Conservation (phyloP, 257 asterid species). For the Pogostemon cablin region DNA sequence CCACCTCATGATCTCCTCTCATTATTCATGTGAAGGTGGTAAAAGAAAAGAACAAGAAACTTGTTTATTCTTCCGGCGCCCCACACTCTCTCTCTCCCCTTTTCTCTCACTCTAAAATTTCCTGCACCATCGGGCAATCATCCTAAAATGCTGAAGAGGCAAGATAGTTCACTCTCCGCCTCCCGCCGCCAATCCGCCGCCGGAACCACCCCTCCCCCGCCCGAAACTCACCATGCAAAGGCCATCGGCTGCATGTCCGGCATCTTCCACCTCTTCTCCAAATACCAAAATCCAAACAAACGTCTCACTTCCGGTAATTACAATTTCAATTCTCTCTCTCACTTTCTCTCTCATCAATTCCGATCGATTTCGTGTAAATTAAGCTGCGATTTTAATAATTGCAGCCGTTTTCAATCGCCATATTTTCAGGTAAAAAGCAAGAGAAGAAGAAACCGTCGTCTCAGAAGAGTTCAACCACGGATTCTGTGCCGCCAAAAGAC, state of each 20-base stretch:
- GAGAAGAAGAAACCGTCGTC: constrained; percentile 39
- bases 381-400: constrained; percentile 8
- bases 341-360: not conserved
- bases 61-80: constrained; percentile 24
- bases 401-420: not conserved
- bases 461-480: constrained; percentile 30
- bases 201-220: constrained; percentile 55
- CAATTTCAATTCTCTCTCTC: not conserved
- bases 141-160: constrained; percentile 66
- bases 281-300: constrained; percentile 57
- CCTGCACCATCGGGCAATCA: not conserved
- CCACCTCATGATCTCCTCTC: constrained; percentile 31
- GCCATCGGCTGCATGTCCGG: constrained; percentile 88
- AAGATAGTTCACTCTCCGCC: constrained; percentile 74
- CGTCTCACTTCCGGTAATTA: constrained; percentile 69
- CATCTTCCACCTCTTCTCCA: constrained; percentile 67
- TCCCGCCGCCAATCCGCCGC: constrained; percentile 58
- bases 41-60: constrained; percentile 23
- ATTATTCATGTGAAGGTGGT: constrained; percentile 42
- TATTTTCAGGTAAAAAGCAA: constrained; percentile 59
- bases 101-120: constrained; percentile 1
- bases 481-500: not conserved
- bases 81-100: constrained; percentile 23
- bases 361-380: not conserved
- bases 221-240: constrained; percentile 57